A percentile compares a stretch with the other conserved stretches of the same genome.
Evolutionary conservation across 2,329 filamentous ascomycete genomes (phyloP).

Genomic region (Chaetomium strumarium): DNA sequence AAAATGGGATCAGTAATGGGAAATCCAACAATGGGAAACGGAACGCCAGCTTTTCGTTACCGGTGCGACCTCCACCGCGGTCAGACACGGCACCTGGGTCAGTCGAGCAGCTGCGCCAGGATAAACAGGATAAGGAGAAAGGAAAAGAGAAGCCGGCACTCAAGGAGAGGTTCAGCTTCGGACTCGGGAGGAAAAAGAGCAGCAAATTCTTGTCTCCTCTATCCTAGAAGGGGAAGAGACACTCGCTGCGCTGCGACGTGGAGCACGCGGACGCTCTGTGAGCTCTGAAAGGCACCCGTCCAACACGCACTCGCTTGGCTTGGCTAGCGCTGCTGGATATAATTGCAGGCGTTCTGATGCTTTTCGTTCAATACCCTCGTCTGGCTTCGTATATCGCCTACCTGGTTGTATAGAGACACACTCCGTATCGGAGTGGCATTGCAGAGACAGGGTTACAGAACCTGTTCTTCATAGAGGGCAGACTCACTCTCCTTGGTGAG

Average conservation of each 20-base stretch:
- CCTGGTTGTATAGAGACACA: background rate
- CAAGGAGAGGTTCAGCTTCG: constrained; percentile 61
- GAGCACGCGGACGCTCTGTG: background rate
- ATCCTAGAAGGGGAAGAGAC: constrained; percentile 14
- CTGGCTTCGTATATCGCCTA: background rate
- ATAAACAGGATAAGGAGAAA: constrained; percentile 14
- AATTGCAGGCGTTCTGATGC: background rate
- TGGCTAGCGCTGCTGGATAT: background rate
- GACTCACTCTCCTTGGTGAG: background rate
- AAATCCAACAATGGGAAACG: constrained; percentile 11
- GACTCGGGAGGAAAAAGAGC: constrained; percentile 67
- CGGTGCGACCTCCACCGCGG: constrained; percentile 26
- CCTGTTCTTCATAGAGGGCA: too few relatives aligned
- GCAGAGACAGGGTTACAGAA: too few relatives aligned
- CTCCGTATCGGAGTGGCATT: too few relatives aligned
- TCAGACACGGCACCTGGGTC: constrained; percentile 21
- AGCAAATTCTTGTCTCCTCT: constrained; percentile 37
- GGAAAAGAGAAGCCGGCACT: constrained; percentile 38
- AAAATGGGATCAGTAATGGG: constrained; percentile 11
- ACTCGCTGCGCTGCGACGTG: constrained; percentile 4
- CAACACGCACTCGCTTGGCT: background rate
- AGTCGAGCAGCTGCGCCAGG: constrained; percentile 23
- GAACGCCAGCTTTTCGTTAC: constrained; percentile 15
- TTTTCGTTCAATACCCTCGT: background rate
- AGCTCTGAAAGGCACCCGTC: too few relatives aligned